Base-by-base conservation (phyloP, 352 stramenopile genomes). In the Pythium myriotylum region DNA sequence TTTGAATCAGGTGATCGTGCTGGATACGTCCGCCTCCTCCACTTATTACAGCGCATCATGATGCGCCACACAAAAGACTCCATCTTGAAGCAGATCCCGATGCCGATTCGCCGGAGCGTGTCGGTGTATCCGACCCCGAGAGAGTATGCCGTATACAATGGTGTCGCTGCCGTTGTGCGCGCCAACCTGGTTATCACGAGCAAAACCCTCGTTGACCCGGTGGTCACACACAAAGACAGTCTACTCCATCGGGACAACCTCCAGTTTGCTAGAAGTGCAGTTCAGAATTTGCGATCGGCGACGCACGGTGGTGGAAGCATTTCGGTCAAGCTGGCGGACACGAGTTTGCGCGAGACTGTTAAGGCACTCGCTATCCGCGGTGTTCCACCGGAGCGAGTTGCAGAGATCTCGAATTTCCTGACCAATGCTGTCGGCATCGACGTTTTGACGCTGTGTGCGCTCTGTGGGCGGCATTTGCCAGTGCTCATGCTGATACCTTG, bases 31-130 rank as follows among this genome's bases (percentile, higher is more conserved):
- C 84, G 89, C 20, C 59, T 98, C 8, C 76, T 82, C 43, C 76
- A 88, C 29, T 59, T 98, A 14, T 64, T 98, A 3, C 88, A 81
- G 24, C 76, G 87, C 37, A 81, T 98, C 17, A 98, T 98, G 94
- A 81, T 98, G 37, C 79, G 96, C 2, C 95, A 98, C 61, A 97
- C 92, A 2, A 98, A 98, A 62, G 61, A 76, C 7, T 95, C 96
- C 16, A 89, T 98, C 29, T 53, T 56, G 8, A 64, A 72, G n/a
- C 76, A 88, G n/a, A 64, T 88, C 2, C 74, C 75, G 16, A 19
- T 4, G 4, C 58, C 39, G 1, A 42, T 29, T 22, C 35, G 47
- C 14, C 37, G 39, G 17, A 32, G 17, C 19, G 49, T 33, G 2
- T 19, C 17, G 6, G 26, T 26, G 4, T 24, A 9, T 8, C 16